Conservation (phyloP, 768 basidiomycete genomes). For the Trichaptum fuscoviolaceum region DNA sequence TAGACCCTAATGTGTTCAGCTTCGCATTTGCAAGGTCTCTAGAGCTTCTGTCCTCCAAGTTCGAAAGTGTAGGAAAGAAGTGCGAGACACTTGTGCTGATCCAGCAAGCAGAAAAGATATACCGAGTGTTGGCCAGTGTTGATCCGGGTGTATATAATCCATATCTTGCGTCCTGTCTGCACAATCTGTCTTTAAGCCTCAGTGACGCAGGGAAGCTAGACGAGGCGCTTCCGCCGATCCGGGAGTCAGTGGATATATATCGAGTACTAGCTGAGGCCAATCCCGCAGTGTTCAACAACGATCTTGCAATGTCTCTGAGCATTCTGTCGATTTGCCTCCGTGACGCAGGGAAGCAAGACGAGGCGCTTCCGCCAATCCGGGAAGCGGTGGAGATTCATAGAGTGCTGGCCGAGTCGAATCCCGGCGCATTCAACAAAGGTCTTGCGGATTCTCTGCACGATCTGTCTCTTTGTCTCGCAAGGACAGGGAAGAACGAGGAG, state of each 20-base stretch:
- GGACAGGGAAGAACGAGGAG: conserved; percentile 10
- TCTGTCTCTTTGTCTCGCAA: conserved; percentile 7
- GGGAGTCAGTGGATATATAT: conserved; percentile 2
- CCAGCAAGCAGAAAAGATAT: conserved; percentile 7
- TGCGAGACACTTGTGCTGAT: not conserved
- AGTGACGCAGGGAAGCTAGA: conserved; percentile 7
- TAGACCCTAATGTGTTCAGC: no score
- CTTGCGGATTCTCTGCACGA: conserved; percentile 8
- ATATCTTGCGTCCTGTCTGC: conserved; percentile 9
- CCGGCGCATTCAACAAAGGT: no score
- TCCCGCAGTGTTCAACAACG: no score
- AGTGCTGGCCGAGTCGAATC: no score
- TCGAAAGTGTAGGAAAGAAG: not conserved
- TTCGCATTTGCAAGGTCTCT: no score
- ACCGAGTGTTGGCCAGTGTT: conserved; percentile 7
- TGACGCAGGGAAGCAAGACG: no score
- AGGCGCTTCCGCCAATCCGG: no score
- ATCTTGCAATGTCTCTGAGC: no score
- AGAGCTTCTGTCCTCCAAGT: no score
- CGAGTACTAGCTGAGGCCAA: not conserved
- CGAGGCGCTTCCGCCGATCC: conserved; percentile 9
- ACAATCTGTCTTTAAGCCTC: conserved; percentile 5
- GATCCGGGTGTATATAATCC: conserved; percentile 7
- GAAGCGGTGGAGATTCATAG: no score
- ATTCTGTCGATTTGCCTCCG: no score